A percentile compares a stretch with the other conserved stretches of the same genome.
Conservation (phyloP, 306 rosid genomes). For the Datisca glomerata region DNA sequence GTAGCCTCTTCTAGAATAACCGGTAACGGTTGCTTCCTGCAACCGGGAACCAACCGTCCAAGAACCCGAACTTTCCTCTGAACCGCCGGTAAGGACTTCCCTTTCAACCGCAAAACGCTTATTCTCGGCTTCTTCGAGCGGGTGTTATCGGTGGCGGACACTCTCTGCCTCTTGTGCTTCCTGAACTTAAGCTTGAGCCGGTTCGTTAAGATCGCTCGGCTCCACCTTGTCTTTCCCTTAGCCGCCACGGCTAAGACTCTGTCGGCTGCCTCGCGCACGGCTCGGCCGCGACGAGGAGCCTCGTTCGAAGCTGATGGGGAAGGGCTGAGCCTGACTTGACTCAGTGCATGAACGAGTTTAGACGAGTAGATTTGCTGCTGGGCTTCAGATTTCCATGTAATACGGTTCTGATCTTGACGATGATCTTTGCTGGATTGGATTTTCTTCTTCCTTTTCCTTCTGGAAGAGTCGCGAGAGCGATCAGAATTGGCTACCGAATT, state of each 20-base stretch:
- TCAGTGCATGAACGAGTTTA: constrained; percentile 58
- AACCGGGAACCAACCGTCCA: constrained; percentile 88
- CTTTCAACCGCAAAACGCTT: constrained; percentile 56
- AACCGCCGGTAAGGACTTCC: constrained; percentile 56
- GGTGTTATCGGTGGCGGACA: constrained; percentile 8
- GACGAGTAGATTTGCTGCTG: constrained; percentile 68
- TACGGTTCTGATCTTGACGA: constrained; percentile 18
- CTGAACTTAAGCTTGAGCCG: constrained; percentile 65
- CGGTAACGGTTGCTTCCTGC: constrained; percentile 71
- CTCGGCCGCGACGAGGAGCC: constrained; percentile 40
- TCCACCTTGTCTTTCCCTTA: constrained; percentile 75
- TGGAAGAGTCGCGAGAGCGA: constrained; percentile 35
- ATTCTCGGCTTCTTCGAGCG: constrained; percentile 56
- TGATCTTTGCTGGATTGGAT: constrained; percentile 18
- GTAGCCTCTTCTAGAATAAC: constrained; percentile 73
- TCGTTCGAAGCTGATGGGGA: constrained; percentile 7
- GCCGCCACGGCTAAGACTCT: constrained; percentile 68
- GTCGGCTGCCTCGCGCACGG: constrained; percentile 69
- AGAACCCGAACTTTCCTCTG: constrained; percentile 58
- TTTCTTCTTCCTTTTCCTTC: constrained; percentile 55
- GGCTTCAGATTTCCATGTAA: constrained; percentile 57
- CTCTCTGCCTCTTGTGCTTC: constrained; percentile 28
- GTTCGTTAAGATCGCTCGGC: constrained; percentile 68
- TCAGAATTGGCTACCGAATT: constrained; percentile 38
- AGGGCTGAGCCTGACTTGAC: constrained; percentile 26